These are phyloP conservation scores for Kwoniella sp. DNA, from an alignment of 768 basidiomycete species.

Conservation along the genomic window DNA sequence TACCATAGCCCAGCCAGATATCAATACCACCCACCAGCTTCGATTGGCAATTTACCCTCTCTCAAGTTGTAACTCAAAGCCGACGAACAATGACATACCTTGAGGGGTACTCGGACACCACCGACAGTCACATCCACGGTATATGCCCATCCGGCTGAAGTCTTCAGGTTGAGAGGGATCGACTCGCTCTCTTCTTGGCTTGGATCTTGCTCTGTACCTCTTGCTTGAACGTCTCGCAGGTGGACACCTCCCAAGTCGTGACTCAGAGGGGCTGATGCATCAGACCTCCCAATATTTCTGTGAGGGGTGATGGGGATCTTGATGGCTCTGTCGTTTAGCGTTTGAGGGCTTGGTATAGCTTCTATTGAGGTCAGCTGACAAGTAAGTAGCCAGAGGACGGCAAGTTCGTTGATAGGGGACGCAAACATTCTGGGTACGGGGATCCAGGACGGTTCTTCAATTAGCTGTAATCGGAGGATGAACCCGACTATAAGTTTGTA, in stretches of 20 bases:
- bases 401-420: not conserved
- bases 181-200: not conserved
- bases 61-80: too few relatives aligned
- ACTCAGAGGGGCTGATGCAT: not conserved
- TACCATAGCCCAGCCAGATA: not conserved
- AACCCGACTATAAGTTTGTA: too few relatives aligned
- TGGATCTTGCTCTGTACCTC: not conserved
- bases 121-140: slow-evolving; percentile 7
- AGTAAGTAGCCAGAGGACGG: not conserved
- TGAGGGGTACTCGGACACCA: slow-evolving; percentile 1
- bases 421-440: not conserved
- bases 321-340: not conserved
- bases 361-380: not conserved
- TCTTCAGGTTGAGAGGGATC: slow-evolving; percentile 6
- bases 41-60: too few relatives aligned
- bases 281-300: not conserved
- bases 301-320: not conserved
- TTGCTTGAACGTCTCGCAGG: too few relatives aligned
- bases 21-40: too few relatives aligned
- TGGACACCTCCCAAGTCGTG: too few relatives aligned
- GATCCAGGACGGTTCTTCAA: too few relatives aligned
- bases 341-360: not conserved
- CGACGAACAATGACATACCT: too few relatives aligned
- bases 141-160: not conserved
- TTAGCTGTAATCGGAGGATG: too few relatives aligned